Base-by-base conservation (phyloP, 768 basidiomycete species). In the Tylopilus balloui region DNA sequence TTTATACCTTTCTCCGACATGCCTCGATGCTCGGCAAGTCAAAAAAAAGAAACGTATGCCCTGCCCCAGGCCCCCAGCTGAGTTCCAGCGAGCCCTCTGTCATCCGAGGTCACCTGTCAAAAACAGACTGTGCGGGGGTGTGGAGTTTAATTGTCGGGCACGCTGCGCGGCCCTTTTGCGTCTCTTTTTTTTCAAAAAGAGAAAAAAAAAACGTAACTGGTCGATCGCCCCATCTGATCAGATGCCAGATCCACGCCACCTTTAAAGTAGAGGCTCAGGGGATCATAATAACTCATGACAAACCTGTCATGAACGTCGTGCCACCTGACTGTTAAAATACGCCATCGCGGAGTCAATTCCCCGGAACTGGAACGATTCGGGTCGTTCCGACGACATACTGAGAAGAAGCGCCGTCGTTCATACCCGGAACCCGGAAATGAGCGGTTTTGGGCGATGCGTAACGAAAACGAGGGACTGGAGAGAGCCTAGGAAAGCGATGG, bases 301-400 rank as follows among this genome's bases (percentile, higher is more conserved):
- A 29, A 35, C 34, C 34, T 42, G 41, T 23, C 20, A 31, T 49
- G 34, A 37, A 32, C 17, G 9, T 41, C 29, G 21, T 40, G 40
- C 13, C 48, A 28, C 48, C 35, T 43, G 28, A 43, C 36, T 21
- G 40, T 35, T n/a, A 42, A 34, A 43, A 42, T 29, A 37, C 15
- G 34, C 21, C 34, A 13, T 21, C 48, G 48, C 48, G 48, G 48
- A 43, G 48, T 43, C 35, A 43, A 20, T 29, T 8, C 19, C 1
- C 37, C 27, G 49, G 25, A 48, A 58, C 29, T 27, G 17, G 27
- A n/a, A 49, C 43, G 10, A 37, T n/a, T 32, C 37, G 23, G 46
- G 19, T 38, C 42, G 39, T 49, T 58, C 52, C 52, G 54, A 46
- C 14, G 20, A 45, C 57, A 27, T 45, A 57, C 55, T 32, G 12